A percentile compares a stretch with the other conserved stretches of the same genome.
Evolutionary conservation across 2,329 filamentous ascomycete genomes (phyloP).

Genomic region (Phyllosticta capitalensis): DNA sequence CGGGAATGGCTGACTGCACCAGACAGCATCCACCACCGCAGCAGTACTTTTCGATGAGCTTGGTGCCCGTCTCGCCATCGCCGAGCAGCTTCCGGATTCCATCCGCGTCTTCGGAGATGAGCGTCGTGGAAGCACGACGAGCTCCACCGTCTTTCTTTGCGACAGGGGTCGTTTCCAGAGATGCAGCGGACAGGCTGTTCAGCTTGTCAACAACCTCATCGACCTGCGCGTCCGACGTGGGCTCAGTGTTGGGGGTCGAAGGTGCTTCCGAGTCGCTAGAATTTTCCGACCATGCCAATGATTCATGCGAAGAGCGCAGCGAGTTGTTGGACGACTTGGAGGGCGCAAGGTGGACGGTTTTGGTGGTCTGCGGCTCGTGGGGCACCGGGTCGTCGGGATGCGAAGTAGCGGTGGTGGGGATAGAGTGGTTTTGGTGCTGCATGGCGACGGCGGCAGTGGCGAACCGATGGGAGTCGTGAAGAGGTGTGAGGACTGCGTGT

Average conservation of each 20-base stretch:
- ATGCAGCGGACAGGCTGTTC: slow-evolving; percentile 26
- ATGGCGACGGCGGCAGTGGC: slow-evolving; percentile 15
- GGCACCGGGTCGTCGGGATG: slow-evolving; percentile 40
- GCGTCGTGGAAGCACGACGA: slow-evolving; percentile 59
- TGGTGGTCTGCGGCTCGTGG: slow-evolving; percentile 30
- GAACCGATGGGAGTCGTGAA: slow-evolving; percentile 10
- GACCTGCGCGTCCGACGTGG: slow-evolving; percentile 31
- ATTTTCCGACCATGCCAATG: slow-evolving; percentile 31
- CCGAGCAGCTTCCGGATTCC: slow-evolving; percentile 51
- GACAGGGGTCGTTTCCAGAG: slow-evolving; percentile 27
- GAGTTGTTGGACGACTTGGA: slow-evolving; percentile 23
- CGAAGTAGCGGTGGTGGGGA: slow-evolving; percentile 35
- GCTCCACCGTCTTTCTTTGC: slow-evolving; percentile 12
- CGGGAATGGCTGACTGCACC: slow-evolving; percentile 43
- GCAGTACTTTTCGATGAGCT: slow-evolving; percentile 54
- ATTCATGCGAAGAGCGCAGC: slow-evolving; percentile 32
- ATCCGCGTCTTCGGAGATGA: slow-evolving; percentile 51
- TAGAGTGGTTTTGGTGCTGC: slow-evolving; percentile 25
- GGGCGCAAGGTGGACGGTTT: slow-evolving; percentile 17
- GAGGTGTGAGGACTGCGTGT: background rate
- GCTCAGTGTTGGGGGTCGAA: slow-evolving; percentile 35
- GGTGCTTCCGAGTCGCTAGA: slow-evolving; percentile 34
- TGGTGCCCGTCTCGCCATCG: slow-evolving; percentile 45
- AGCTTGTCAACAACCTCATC: slow-evolving; percentile 36
- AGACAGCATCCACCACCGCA: slow-evolving; percentile 57